Evolutionary conservation across 2,329 filamentous ascomycete genomes (phyloP), one percentile per base, ranked within the genome.

Genomic region (Aspergillus neotritici): DNA sequence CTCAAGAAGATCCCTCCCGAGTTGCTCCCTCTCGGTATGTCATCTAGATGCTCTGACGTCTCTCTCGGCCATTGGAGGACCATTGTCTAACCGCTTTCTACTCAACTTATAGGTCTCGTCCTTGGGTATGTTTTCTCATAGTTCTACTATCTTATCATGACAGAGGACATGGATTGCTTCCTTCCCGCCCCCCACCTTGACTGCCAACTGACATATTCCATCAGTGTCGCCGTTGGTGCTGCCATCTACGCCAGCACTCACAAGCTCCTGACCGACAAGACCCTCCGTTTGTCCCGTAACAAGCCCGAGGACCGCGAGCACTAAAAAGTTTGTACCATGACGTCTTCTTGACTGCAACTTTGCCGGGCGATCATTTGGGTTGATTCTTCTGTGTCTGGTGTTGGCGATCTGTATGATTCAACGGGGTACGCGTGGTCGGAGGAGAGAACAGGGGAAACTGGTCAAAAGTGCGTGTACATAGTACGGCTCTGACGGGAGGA

Each of bases 1-100:
- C 78, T 96, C 64, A 90, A 86, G 79, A 83, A 83, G 73, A 85
- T 97, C 65, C 93, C 93, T 57, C 82, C 88, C 58, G 93, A 98
- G 79, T 79, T 98, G 79, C 82, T 90, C 59, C 93, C 93, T 64
- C 84, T 98, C 60, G 90, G 90, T 94, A 83, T 69, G 81, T 74
- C 39, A 34, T 46, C 6, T 25, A 25, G 21, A 25, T 14, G 37
- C 21, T 29, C 16, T 35, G 41, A 42, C 38, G 33, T 2, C 30
- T 32, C 25, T 50, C 35, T 40, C 31, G 17, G 12, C 17, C 15
- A 21, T 41, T 44, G 44, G 48, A 36, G 25, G 21, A 37, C 34
- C 44, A 54, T 62, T 49, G 59, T 49, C 45, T 37, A 42, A 51
- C 34, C 46, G 42, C 41, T 48, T 45, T 49, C 50, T 60, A 57